These are phyloP conservation scores for Phialocephala subalpina DNA, from an alignment of 2,329 filamentous ascomycete genomes.

Conservation along the genomic window DNA sequence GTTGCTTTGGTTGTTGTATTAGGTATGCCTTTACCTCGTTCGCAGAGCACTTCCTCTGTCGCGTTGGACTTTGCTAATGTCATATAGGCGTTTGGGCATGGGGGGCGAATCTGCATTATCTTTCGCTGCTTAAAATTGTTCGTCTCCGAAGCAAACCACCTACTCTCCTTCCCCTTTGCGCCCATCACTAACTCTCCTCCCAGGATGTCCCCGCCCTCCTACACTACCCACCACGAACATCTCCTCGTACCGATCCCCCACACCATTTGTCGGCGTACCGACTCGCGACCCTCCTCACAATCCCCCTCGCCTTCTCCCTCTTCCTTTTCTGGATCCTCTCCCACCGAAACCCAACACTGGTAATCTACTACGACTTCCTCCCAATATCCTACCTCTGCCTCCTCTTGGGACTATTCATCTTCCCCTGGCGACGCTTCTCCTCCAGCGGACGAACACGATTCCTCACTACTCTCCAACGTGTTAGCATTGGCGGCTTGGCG, in stretches of 20 bases:
- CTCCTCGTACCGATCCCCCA: slow-evolving; percentile 68
- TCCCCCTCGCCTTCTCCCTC: slow-evolving; percentile 75
- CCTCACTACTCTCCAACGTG: slow-evolving; percentile 76
- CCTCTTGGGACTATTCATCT: slow-evolving; percentile 74
- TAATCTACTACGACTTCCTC: slow-evolving; percentile 83
- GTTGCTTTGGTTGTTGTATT: slow-evolving; percentile 86
- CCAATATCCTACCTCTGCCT: slow-evolving; percentile 84
- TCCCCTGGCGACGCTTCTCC: slow-evolving; percentile 75
- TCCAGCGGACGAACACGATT: slow-evolving; percentile 78
- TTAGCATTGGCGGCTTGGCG: slow-evolving; percentile 86
- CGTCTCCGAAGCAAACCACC: slow-evolving; percentile 35
- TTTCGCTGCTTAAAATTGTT: slow-evolving; percentile 79
- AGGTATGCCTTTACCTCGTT: slow-evolving; percentile 60
- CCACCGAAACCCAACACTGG: slow-evolving; percentile 70
- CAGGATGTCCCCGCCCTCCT: slow-evolving; percentile 85
- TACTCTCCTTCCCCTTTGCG: slow-evolving; percentile 13
- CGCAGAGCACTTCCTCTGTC: neutral
- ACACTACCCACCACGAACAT: slow-evolving; percentile 80
- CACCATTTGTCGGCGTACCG: slow-evolving; percentile 88
- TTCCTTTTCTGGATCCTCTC: slow-evolving; percentile 86
- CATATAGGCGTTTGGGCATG: slow-evolving; percentile 88
- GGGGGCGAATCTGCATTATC: slow-evolving; percentile 90
- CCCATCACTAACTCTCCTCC: slow-evolving; percentile 28
- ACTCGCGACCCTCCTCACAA: slow-evolving; percentile 78
- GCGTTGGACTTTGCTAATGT: slow-evolving; percentile 27